These are phyloP conservation scores for Blumeria hordei DNA, from an alignment of 2,329 filamentous ascomycete species.

Conservation along the genomic window DNA sequence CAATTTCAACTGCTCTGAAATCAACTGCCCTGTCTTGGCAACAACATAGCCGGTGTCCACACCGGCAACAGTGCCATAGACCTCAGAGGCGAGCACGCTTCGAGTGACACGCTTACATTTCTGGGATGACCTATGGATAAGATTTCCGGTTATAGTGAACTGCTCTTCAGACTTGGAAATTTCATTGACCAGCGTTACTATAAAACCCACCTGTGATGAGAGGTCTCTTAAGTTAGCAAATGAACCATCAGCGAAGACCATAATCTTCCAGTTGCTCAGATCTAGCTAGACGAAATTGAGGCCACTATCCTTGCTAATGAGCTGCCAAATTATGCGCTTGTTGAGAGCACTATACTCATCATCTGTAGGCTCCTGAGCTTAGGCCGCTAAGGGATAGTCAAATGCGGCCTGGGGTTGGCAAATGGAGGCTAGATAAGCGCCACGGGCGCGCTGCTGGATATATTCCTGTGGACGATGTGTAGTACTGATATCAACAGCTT, in stretches of 20 bases:
- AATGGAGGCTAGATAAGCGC: not conserved
- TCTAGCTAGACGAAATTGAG: not conserved
- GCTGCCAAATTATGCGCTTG: not conserved
- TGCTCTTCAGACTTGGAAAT: not conserved
- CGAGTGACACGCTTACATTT: conserved; percentile 2
- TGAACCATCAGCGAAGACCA: not conserved
- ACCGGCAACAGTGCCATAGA: conserved; percentile 3
- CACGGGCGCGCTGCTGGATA: not conserved
- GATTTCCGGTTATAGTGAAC: not conserved
- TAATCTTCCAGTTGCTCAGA: not conserved
- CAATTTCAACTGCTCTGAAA: not conserved
- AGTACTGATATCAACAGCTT: not conserved
- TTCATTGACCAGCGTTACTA: not conserved
- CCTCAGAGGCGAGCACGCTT: conserved; percentile 3
- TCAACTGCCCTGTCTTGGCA: not conserved
- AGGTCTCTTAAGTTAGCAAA: not conserved
- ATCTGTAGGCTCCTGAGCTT: not conserved
- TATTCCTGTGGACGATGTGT: not conserved
- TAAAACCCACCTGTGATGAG: not conserved
- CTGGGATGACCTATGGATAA: not conserved
- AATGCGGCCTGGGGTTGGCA: not conserved
- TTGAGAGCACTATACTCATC: not conserved
- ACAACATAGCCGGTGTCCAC: conserved; percentile 1
- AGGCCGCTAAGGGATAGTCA: not conserved
- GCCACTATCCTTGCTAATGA: not conserved